A percentile compares a stretch with the other conserved stretches of the same genome.
These are phyloP conservation scores for Saccharum spontaneum DNA, from an alignment of 176 grass and related monocot genomes.

Conservation along the genomic window DNA sequence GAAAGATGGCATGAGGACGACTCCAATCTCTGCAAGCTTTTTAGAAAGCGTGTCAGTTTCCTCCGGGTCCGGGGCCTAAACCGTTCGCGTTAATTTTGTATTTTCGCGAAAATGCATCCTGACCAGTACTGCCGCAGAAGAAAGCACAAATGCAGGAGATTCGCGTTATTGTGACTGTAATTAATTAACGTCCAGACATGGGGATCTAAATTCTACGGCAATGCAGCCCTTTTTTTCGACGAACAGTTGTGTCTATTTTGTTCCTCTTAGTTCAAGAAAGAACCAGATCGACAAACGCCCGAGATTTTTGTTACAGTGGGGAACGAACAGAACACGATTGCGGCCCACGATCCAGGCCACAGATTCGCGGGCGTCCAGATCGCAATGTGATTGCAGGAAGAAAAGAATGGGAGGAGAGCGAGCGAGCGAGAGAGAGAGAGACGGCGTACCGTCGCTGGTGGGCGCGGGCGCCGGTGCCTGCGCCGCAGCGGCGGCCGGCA, in stretches of 20 bases:
- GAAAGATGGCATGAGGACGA: background rate
- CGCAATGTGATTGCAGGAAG: background rate
- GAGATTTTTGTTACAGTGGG: background rate
- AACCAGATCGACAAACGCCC: background rate
- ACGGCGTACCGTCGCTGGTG: constrained; percentile 41
- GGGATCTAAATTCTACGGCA: background rate
- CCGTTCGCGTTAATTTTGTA: background rate
- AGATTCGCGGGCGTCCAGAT: background rate
- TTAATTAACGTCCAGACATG: background rate
- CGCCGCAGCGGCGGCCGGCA: constrained; percentile 31
- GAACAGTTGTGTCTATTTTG: background rate
- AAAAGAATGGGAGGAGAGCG: background rate
- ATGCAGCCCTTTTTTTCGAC: background rate
- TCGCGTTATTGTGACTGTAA: background rate
- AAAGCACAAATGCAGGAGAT: background rate
- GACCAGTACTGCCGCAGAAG: background rate
- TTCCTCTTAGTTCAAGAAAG: background rate
- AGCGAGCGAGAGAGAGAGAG: no score
- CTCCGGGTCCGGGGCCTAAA: no score
- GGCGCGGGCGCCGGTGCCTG: constrained; percentile 47
- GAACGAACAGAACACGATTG: background rate
- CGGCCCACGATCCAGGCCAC: background rate
- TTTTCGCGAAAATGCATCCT: background rate
- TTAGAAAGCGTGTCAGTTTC: background rate
- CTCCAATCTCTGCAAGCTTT: background rate